Evolutionary conservation across 106 monocot genomes (phyloP), one percentile per base, ranked within the genome.

Genomic region (Xerophyta viscosa): DNA sequence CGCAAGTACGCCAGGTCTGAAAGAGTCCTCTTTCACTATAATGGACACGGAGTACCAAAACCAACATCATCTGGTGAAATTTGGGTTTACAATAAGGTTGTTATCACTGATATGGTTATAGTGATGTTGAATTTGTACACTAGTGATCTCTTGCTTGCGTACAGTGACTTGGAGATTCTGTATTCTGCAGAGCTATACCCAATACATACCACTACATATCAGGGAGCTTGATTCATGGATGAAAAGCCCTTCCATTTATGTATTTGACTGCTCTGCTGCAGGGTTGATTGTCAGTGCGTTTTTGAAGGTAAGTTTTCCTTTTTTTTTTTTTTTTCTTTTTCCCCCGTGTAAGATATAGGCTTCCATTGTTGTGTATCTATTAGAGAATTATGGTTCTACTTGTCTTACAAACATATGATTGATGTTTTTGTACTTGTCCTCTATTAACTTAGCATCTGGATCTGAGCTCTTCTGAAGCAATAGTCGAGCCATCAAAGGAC

Each of bases 41-140:
- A 96, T 76, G 94, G 94, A 11, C 94, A 96, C 60, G 94, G 94
- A 33, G 94, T 96, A 29, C 94, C 94, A 52, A 96, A 82, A 60
- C 94, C 94, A 44, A 96, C 94, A 4, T 29, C 81, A 44, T 88
- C 80, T 81, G 88, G 94, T 49, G 94, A 96, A 81, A 88, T 96
- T 69, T 96, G 94, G 94, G 81, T 88, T 54, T 96, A 88, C 58
- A 96, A 96, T 46, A 96, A 88, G 90, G 90, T 91, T 11, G 27
- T 51, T 26, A 11, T 17, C 11, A 33, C 7, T 33, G 33, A 33
- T 11, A 33, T 6, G 15, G 51, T 43, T 17, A 22, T 51, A n/a
- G n/a, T n/a, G n/a, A n/a, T n/a, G n/a, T n/a, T n/a, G n/a, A n/a
- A n/a, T n/a, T n/a, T n/a, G 22, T 18, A 0, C 12, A 14, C 6